phyloP scores from a whole-genome alignment of 768 basidiomycete species.

The Lanmaoa rubissima region DNA sequence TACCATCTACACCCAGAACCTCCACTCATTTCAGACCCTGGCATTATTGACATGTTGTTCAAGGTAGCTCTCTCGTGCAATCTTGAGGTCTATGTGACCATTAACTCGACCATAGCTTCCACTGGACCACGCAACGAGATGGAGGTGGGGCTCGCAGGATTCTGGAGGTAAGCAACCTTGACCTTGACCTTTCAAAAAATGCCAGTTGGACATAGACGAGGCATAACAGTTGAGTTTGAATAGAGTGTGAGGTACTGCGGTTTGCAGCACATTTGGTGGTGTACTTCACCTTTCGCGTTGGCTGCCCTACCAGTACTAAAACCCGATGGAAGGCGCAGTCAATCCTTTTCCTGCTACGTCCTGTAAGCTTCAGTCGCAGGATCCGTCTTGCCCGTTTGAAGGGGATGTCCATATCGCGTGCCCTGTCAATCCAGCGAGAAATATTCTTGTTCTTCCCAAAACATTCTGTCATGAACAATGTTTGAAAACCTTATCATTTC shows the following conservation, averaged over 20 bases:
- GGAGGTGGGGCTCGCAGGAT: slow-evolving; percentile 45
- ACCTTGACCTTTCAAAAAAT: slow-evolving; percentile 50
- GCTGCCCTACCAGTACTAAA: too few species aligned
- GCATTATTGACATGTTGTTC: slow-evolving; percentile 42
- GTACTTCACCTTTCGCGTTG: too few species aligned
- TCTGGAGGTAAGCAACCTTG: slow-evolving; percentile 46
- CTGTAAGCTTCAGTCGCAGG: too few species aligned
- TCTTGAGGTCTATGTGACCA: slow-evolving; percentile 51
- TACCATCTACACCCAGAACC: slow-evolving; percentile 48
- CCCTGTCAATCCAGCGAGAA: neutral
- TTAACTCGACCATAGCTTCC: slow-evolving; percentile 44
- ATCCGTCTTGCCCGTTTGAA: too few species aligned
- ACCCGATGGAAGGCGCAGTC: too few species aligned
- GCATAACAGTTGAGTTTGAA: neutral
- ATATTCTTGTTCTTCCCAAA: too few species aligned
- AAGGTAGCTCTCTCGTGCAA: slow-evolving; percentile 52
- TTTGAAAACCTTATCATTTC: too few species aligned
- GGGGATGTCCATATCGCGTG: neutral
- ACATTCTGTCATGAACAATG: neutral
- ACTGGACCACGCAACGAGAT: slow-evolving; percentile 50
- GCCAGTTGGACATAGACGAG: slow-evolving; percentile 28
- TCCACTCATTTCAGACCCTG: slow-evolving; percentile 49
- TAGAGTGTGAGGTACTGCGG: too few species aligned
- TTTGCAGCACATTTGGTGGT: too few species aligned
- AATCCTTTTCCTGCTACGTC: too few species aligned